Conservation (phyloP, 148 eudicot genomes). For the Amaranthus hypochondriacus region DNA sequence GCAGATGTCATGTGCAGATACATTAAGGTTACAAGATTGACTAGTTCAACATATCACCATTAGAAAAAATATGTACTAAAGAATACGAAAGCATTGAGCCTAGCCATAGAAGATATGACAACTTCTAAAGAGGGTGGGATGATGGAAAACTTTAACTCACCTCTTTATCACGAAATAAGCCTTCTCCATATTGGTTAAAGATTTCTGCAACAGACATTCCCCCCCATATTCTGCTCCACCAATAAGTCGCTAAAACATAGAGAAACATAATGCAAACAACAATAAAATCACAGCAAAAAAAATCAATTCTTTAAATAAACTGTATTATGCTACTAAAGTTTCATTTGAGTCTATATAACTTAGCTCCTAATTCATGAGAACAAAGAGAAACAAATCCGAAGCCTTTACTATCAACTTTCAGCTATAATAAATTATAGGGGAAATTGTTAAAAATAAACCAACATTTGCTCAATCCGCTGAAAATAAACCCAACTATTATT, state of each 20-base stretch:
- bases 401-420: not conserved
- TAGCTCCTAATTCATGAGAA: not conserved
- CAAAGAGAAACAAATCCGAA: not conserved
- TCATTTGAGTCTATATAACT: not conserved
- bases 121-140: no score
- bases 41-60: not conserved
- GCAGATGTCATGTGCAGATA: no score
- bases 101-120: not conserved
- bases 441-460: no score
- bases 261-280: slow-evolving; percentile 18
- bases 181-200: slow-evolving; percentile 75
- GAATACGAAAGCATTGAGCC: not conserved
- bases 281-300: slow-evolving; percentile 4
- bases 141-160: slow-evolving; percentile 28
- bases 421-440: not conserved
- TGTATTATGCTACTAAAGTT: no score
- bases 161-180: slow-evolving; percentile 86
- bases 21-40: not conserved
- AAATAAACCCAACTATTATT: no score
- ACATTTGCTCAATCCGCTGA: no score
- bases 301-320: no score
- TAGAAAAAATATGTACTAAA: not conserved
- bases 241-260: slow-evolving; percentile 58
- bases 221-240: slow-evolving; percentile 60
- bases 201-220: slow-evolving; percentile 75